Evolutionary conservation across 495 filamentous ascomycete genomes (phyloP).

Genomic region (Wilcoxina mikolae): DNA sequence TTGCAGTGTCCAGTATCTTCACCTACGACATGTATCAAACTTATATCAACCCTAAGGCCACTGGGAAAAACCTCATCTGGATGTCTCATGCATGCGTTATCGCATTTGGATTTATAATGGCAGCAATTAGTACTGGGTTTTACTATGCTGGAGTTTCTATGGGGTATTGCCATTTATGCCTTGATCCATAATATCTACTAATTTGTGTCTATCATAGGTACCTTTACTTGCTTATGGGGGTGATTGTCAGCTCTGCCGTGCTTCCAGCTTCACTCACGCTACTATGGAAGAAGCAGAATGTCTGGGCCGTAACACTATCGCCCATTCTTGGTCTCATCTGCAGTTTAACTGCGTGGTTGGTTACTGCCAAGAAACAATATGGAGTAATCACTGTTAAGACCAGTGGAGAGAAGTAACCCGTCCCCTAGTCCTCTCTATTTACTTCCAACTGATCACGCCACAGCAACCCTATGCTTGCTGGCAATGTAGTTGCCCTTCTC

Average conservation of each 20-base stretch:
- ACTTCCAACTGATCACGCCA: slow-evolving; percentile 25
- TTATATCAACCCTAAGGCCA: slow-evolving; percentile 46
- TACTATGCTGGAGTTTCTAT: slow-evolving; percentile 47
- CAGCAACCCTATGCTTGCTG: slow-evolving; percentile 68
- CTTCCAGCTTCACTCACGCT: slow-evolving; percentile 69
- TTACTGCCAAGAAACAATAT: slow-evolving; percentile 66
- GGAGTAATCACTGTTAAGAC: slow-evolving; percentile 57
- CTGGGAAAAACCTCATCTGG: slow-evolving; percentile 68
- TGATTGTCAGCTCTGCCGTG: slow-evolving; percentile 75
- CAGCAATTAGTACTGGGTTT: slow-evolving; percentile 67
- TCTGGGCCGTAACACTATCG: slow-evolving; percentile 57
- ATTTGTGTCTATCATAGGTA: too few relatives aligned
- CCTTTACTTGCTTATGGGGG: slow-evolving; percentile 79
- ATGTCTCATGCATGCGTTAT: slow-evolving; percentile 68
- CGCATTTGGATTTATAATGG: slow-evolving; percentile 67
- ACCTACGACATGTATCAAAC: slow-evolving; percentile 85
- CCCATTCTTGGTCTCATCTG: slow-evolving; percentile 64
- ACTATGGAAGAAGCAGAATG: slow-evolving; percentile 72
- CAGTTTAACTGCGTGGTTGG: slow-evolving; percentile 76
- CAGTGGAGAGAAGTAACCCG: slow-evolving; percentile 50
- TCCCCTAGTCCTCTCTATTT: background rate
- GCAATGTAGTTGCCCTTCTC: slow-evolving; percentile 65
- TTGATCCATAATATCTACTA: too few relatives aligned
- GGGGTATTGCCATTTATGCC: too few relatives aligned
- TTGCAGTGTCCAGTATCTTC: slow-evolving; percentile 83